Evolutionary conservation across 164 flowering plant genomes (phyloP), one percentile per base, ranked within the genome.

Genomic region (Houttuynia cordata): DNA sequence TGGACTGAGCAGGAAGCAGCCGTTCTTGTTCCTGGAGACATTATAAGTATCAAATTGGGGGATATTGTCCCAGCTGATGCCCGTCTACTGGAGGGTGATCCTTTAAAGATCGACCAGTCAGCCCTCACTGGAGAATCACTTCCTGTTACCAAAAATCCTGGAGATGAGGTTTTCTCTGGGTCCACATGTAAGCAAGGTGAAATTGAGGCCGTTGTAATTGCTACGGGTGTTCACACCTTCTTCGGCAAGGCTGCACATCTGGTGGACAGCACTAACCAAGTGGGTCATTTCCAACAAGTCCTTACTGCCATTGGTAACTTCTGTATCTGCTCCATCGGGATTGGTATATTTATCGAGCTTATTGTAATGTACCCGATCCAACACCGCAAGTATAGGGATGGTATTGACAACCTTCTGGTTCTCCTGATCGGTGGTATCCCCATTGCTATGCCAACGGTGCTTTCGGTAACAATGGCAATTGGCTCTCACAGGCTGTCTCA

Each of bases 401-500:
- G 92, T 39, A 86, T 86, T 68, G 87, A 86, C 66, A 86, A 86
- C 57, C 75, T 86, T 6, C 67, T 86, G 70, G 92, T 86, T 59
- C 88, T 85, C 56, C 76, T 85, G 81, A 85, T 85, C 21, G 91
- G 91, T 51, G 91, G 91, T 39, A 86, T 86, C 58, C 92, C 92
- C 0, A 86, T 86, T 71, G 92, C 92, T 20, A 86, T 86, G 92
- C 92, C 92, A 19, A 86, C 88, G 57, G 92, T 86, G 54, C 73
- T 86, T 59, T 86, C 92, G 10, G 92, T 86, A 59, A 86, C 92
- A 23, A 86, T 86, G 92, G 92, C 92, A 50, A 86, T 86, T 68
- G 92, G 92, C 39, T 86, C 92, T 18, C 92, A 86, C 64, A 81
- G 88, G 71, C 85, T 86, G 18, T 86, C 92, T 50, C 74, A 81